Evolutionary conservation across 305 asterid species (phyloP), one percentile per base, ranked within the genome.

Genomic region (Solanum chacoense): DNA sequence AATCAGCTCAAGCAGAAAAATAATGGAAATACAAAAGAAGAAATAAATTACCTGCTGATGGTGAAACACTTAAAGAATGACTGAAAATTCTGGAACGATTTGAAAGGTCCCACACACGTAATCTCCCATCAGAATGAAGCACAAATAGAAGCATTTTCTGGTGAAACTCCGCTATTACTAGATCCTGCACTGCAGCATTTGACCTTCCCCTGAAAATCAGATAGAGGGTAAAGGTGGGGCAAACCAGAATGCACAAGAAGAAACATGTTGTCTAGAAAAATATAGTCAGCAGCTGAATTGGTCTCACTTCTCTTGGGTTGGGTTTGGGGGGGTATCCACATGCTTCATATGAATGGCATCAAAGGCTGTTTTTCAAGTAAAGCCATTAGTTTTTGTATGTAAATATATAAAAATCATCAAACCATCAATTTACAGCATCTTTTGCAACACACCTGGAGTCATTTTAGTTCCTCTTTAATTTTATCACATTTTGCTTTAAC

Each of bases 101-200:
- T 67, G 89, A 87, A 90, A 95, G 93, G 92, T 95, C 97, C 99
- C 99, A 97, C 67, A 95, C 96, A 75, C 97, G 94, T 89, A 97
- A 92, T 90, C 78, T 91, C 77, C 99, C 99, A 93, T 96, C 99
- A 92, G 98, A 94, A 91, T 97, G 95, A 91, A 97, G 99, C 89
- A 93, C 98, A 89, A 94, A 95, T 67, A 96, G 94, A 90, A 94
- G 90, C 87, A 92, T 92, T 87, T 93, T 93, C 89, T 92, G 94
- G 73, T 91, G 91, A 90, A 94, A 91, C 90, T 91, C 98, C 63
- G 93, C 91, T 87, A 95, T 88, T 79, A 90, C 94, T 83, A 97
- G 90, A 93, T 97, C 98, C 93, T 91, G 95, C 89, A 97, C 97
- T 85, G 96, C 94, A 45, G 98, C 94, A 89, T 90, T 85, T 35